A percentile compares a stretch with the other conserved stretches of the same genome.
These are phyloP conservation scores for Geranium incanum DNA, from an alignment of 441 rosid species.

Conservation along the genomic window DNA sequence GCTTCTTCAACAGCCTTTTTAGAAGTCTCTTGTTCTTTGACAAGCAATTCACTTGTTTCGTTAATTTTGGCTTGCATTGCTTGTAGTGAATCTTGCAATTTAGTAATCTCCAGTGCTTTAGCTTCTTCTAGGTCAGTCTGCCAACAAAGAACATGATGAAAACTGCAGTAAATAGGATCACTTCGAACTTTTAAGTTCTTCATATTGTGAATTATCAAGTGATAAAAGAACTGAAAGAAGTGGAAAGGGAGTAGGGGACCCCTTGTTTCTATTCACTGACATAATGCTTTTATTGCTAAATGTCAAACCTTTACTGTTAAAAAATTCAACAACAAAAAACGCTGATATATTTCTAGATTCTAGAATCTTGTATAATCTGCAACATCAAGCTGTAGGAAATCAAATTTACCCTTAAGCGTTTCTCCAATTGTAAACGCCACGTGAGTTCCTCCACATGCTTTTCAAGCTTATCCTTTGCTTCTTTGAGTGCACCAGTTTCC, in stretches of 20 bases:
- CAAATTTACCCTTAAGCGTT: constrained; percentile 8
- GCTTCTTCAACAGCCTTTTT: constrained; percentile 25
- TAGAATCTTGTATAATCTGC: background rate
- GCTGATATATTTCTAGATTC: background rate
- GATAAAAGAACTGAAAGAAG: constrained; percentile 6
- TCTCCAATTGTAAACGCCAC: constrained; percentile 13
- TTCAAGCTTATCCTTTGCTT: constrained; percentile 11
- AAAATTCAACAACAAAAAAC: background rate
- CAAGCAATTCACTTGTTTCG: constrained; percentile 29
- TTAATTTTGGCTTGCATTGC: constrained; percentile 6
- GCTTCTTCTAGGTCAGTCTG: constrained; percentile 13
- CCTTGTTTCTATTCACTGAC: background rate
- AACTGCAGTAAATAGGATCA: background rate
- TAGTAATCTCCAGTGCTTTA: constrained; percentile 25
- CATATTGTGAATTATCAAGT: background rate
- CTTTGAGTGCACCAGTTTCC: constrained; percentile 6
- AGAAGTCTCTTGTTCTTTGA: constrained; percentile 31
- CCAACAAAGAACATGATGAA: background rate
- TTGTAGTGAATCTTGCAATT: constrained; percentile 24
- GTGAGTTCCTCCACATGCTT: constrained; percentile 19
- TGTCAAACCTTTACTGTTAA: constrained; percentile 1
- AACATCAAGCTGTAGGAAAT: background rate
- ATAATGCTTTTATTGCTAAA: constrained; percentile 6
- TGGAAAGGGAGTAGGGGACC: background rate
- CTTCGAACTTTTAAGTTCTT: background rate